Conservation (phyloP, 2,329 filamentous ascomycete genomes). For the Hypoxylon sp. region DNA sequence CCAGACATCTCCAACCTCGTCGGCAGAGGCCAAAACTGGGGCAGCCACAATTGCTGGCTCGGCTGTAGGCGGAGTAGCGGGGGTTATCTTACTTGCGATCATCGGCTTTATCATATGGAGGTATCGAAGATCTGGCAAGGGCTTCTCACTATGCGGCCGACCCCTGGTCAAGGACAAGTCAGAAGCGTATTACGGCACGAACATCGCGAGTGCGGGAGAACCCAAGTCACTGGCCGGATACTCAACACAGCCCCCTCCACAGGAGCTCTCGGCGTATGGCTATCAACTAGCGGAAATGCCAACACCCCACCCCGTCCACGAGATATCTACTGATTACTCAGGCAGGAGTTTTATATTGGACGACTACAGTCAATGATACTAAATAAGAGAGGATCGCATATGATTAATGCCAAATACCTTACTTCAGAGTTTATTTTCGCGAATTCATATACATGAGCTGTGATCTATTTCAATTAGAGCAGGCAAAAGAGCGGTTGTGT, state of each 20-base stretch:
- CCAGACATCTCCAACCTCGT: not conserved
- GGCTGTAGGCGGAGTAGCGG: constrained; percentile 26
- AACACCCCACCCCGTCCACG: constrained; percentile 15
- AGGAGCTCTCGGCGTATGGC: constrained; percentile 19
- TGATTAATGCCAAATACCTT: constrained; percentile 20
- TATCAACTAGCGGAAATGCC: constrained; percentile 24
- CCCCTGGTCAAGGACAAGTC: constrained; percentile 25
- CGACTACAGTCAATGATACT: constrained; percentile 1
- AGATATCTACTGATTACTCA: constrained; percentile 23
- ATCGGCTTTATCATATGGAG: constrained; percentile 11
- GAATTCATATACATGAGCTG: not conserved
- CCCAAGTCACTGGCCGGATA: constrained; percentile 18
- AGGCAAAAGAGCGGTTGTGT: not conserved
- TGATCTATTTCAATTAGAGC: not conserved
- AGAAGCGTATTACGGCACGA: constrained; percentile 13
- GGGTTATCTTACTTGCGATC: constrained; percentile 10
- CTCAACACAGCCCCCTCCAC: constrained; percentile 5
- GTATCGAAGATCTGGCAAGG: constrained; percentile 24
- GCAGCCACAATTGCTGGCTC: constrained; percentile 24
- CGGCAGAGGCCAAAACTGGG: not conserved
- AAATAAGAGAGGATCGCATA: not conserved
- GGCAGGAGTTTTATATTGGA: not conserved
- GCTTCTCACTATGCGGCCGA: constrained; percentile 22
- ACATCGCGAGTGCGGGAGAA: not conserved
- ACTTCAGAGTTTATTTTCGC: not conserved